phyloP scores from a whole-genome alignment of 2,329 filamentous ascomycete genomes.

The Alternaria hordeiaustralica region DNA sequence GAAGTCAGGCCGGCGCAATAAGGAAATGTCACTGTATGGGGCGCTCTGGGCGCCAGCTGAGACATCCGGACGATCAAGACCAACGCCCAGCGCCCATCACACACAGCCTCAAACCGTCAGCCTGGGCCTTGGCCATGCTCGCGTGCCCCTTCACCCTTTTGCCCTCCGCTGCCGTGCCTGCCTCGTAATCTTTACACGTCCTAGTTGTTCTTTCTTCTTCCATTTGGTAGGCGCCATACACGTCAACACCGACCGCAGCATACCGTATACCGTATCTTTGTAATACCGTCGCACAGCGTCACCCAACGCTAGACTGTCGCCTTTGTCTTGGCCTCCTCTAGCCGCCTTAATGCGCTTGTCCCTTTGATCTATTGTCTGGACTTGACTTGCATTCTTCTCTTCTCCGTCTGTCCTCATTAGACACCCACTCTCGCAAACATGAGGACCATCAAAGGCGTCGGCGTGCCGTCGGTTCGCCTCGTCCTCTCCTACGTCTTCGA shows the following conservation, averaged over 20 bases:
- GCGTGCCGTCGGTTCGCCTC: conserved; percentile 58
- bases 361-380: conserved; percentile 13
- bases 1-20: background rate
- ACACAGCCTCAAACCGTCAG: conserved; percentile 29
- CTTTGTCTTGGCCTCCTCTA: conserved; percentile 9
- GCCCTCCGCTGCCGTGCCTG: background rate
- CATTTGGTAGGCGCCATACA: background rate
- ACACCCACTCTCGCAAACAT: conserved; percentile 24
- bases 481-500: conserved; percentile 73
- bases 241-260: conserved; percentile 7
- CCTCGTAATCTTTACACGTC: background rate
- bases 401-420: conserved; percentile 1
- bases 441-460: conserved; percentile 30
- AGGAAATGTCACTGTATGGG: background rate
- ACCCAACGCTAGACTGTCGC: background rate
- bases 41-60: conserved; percentile 21
- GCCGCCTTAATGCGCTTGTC: conserved; percentile 14
- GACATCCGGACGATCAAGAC: conserved; percentile 5
- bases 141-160: conserved; percentile 15
- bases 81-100: conserved; percentile 6
- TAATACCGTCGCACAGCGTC: background rate
- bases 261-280: background rate
- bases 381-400: conserved; percentile 3
- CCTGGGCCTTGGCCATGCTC: conserved; percentile 20
- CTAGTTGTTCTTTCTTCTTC: background rate